Conservation (phyloP, 345 rosid genomes). For the Ceriops decandra region DNA sequence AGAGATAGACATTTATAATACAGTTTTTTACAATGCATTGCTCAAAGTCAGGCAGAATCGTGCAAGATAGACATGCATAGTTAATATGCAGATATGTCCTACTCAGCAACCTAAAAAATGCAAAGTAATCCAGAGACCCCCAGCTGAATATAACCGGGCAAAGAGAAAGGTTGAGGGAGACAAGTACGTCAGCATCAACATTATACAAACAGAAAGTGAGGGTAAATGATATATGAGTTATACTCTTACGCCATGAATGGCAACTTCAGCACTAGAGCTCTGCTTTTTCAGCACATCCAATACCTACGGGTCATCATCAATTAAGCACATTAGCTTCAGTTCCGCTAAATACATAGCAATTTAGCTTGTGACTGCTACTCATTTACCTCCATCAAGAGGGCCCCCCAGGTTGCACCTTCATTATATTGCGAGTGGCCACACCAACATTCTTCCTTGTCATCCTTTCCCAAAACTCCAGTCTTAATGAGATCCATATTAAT, state of each 20-base stretch:
- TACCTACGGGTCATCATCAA: conserved; percentile 39
- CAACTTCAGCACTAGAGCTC: conserved; percentile 52
- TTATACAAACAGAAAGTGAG: not conserved
- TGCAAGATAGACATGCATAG: no score
- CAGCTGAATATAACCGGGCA: not conserved
- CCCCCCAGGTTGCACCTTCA: conserved; percentile 53
- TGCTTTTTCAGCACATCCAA: conserved; percentile 87
- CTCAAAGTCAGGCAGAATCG: no score
- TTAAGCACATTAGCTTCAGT: conserved; percentile 6
- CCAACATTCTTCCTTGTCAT: conserved; percentile 72
- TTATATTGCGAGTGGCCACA: conserved; percentile 48
- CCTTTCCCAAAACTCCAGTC: conserved; percentile 86
- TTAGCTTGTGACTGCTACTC: conserved; percentile 19
- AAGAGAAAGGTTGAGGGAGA: not conserved
- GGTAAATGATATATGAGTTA: not conserved
- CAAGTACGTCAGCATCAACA: not conserved
- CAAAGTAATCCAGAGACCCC: no score
- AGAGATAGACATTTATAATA: no score
- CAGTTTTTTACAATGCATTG: no score
- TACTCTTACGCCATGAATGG: conserved; percentile 69
- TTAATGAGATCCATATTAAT: conserved; percentile 96
- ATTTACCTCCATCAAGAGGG: conserved; percentile 59
- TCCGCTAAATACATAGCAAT: not conserved
- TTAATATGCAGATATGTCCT: no score
- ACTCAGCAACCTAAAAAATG: no score